Percentiles rank a stretch among this genome's conserved stretches.
Conservation (phyloP, 2,329 filamentous ascomycete species). For the Neonectria hederae region DNA sequence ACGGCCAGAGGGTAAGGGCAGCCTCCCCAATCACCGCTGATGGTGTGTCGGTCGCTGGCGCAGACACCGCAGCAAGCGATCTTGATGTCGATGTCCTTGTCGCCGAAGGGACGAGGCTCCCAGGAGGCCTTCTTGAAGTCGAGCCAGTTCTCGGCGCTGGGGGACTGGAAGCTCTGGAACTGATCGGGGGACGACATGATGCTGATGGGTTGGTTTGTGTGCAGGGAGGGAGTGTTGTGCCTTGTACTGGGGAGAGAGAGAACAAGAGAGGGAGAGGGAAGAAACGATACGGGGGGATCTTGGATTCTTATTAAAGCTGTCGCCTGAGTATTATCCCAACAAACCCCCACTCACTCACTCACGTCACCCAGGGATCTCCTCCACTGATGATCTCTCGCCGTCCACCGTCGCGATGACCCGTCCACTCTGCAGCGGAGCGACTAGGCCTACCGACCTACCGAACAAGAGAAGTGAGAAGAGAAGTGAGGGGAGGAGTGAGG, state of each 20-base stretch:
- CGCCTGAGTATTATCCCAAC: background rate
- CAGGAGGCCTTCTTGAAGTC: slow-evolving; percentile 78
- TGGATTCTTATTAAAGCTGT: slow-evolving; percentile 12
- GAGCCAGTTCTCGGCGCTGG: slow-evolving; percentile 62
- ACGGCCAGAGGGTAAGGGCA: slow-evolving; percentile 72
- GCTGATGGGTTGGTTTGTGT: slow-evolving; percentile 39
- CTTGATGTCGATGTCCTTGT: slow-evolving; percentile 88
- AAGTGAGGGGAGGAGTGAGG: background rate
- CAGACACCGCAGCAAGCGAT: slow-evolving; percentile 84
- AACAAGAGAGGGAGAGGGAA: background rate
- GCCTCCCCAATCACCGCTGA: slow-evolving; percentile 73
- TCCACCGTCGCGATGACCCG: slow-evolving; percentile 19
- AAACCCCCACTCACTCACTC: slow-evolving; percentile 31
- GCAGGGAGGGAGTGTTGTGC: background rate
- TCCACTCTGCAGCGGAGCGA: background rate
- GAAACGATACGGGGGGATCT: background rate
- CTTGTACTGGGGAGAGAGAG: background rate
- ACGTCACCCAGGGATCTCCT: slow-evolving; percentile 14
- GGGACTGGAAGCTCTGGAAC: slow-evolving; percentile 69
- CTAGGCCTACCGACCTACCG: background rate
- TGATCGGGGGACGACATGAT: slow-evolving; percentile 67
- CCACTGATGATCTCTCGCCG: slow-evolving; percentile 5
- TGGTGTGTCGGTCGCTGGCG: slow-evolving; percentile 76
- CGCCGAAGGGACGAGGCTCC: slow-evolving; percentile 85
- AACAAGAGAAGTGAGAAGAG: no score